Percentiles rank a stretch among this genome's conserved stretches.
phyloP scores from a whole-genome alignment of 495 filamentous ascomycete species.

The Trichoderma virens region DNA sequence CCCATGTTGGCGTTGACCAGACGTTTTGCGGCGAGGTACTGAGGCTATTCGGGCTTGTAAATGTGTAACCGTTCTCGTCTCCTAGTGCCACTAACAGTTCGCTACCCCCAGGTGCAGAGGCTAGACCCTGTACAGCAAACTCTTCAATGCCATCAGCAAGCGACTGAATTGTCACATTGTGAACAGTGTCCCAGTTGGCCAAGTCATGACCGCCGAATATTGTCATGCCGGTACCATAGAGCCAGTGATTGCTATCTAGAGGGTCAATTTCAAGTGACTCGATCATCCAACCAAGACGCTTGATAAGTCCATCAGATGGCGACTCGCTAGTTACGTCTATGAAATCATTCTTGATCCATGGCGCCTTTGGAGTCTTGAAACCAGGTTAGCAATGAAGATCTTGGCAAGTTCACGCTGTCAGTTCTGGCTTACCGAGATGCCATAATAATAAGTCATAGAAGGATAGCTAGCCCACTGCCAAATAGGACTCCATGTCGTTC shows the following conservation, averaged over 20 bases:
- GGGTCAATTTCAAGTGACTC: constrained; percentile 54
- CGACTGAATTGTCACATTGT: constrained; percentile 42
- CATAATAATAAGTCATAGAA: constrained; percentile 35
- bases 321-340: constrained; percentile 29
- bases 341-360: constrained; percentile 42
- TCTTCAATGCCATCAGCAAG: constrained; percentile 55
- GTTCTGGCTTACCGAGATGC: constrained; percentile 15
- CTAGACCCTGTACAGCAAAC: constrained; percentile 44
- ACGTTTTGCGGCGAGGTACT: constrained; percentile 37
- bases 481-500: constrained; percentile 42
- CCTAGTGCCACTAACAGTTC: constrained; percentile 51
- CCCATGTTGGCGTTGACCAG: constrained; percentile 44
- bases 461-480: constrained; percentile 48
- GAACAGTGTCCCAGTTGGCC: constrained; percentile 41
- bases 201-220: constrained; percentile 47
- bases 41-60: constrained; percentile 31
- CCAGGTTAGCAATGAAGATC: neutral
- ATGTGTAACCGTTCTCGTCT: constrained; percentile 51
- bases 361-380: constrained; percentile 30
- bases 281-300: constrained; percentile 57
- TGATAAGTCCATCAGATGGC: constrained; percentile 11
- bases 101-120: constrained; percentile 43
- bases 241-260: constrained; percentile 51
- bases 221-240: constrained; percentile 51
- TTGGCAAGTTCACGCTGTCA: constrained; percentile 15